Base-by-base conservation (phyloP, 768 basidiomycete genomes). In the Amanita rubescens region DNA sequence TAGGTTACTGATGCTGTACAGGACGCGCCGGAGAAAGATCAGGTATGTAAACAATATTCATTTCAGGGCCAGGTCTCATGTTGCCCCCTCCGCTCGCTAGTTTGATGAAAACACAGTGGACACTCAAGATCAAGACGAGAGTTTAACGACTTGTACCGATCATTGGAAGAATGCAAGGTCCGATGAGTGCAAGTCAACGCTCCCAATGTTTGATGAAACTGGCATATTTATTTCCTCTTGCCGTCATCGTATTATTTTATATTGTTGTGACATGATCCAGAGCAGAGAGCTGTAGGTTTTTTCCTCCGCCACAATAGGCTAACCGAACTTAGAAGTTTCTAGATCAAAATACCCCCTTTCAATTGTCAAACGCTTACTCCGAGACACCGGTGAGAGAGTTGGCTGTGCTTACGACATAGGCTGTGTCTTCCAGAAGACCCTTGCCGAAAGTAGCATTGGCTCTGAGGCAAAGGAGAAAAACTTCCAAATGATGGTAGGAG, bases 161-260 rank as follows among this genome's bases (percentile, higher is more conserved):
- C 38, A 46, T 2, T 58, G 57, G 57, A 52, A 38, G 17, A 53
- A 52, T 15, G n/a, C n/a, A n/a, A n/a, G n/a, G n/a, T n/a, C n/a
- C n/a, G n/a, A n/a, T n/a, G n/a, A n/a, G n/a, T n/a, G n/a, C n/a
- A n/a, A n/a, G n/a, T n/a, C n/a, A n/a, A n/a, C n/a, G n/a, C n/a
- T n/a, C n/a, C n/a, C n/a, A n/a, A n/a, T n/a, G n/a, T n/a, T n/a
- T n/a, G n/a, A n/a, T n/a, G n/a, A n/a, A n/a, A n/a, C n/a, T n/a
- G n/a, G n/a, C n/a, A n/a, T n/a, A n/a, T n/a, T n/a, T n/a, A n/a
- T n/a, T n/a, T n/a, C n/a, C n/a, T n/a, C n/a, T n/a, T n/a, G n/a
- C n/a, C n/a, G n/a, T n/a, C n/a, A n/a, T n/a, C n/a, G n/a, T n/a
- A n/a, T n/a, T n/a, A n/a, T n/a, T n/a, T n/a, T n/a, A n/a, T n/a